These are phyloP conservation scores for Globisporangium rhizosaccharum DNA, from an alignment of 352 stramenopile species.

Conservation along the genomic window DNA sequence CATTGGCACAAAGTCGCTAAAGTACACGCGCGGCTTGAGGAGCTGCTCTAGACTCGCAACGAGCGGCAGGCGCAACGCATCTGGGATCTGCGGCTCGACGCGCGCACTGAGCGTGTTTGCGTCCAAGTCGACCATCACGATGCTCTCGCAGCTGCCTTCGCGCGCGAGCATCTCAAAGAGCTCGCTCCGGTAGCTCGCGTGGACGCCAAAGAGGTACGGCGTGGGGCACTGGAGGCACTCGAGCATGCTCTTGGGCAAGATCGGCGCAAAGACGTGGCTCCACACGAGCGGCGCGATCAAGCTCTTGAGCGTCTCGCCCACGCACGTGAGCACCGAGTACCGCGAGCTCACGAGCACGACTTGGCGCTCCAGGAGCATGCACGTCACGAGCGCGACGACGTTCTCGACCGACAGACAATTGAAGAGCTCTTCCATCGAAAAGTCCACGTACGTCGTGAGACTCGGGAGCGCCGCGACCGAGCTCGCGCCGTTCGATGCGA, in stretches of 20 bases:
- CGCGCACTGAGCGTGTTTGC: slow-evolving; percentile 44
- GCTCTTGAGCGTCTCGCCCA: slow-evolving; percentile 73
- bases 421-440: slow-evolving; percentile 82
- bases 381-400: slow-evolving; percentile 60
- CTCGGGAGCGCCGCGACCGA: slow-evolving; percentile 27
- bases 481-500: slow-evolving; percentile 20
- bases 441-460: slow-evolving; percentile 61
- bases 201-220: slow-evolving; percentile 82
- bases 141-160: slow-evolving; percentile 67
- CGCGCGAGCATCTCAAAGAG: slow-evolving; percentile 67
- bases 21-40: slow-evolving; percentile 69
- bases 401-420: slow-evolving; percentile 70
- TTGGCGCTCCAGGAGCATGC: slow-evolving; percentile 72
- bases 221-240: slow-evolving; percentile 83
- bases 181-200: slow-evolving; percentile 62
- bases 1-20: slow-evolving; percentile 76
- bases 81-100: slow-evolving; percentile 38
- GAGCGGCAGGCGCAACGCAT: slow-evolving; percentile 36
- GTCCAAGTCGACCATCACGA: slow-evolving; percentile 72
- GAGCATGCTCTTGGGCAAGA: slow-evolving; percentile 76
- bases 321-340: slow-evolving; percentile 75
- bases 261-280: slow-evolving; percentile 83
- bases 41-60: slow-evolving; percentile 48
- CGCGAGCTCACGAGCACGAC: slow-evolving; percentile 73
- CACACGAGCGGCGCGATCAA: slow-evolving; percentile 76